Evolutionary conservation across 2,329 filamentous ascomycete species (phyloP), one percentile per base, ranked within the genome.

Genomic region (Paraphaeosphaeria minitans): DNA sequence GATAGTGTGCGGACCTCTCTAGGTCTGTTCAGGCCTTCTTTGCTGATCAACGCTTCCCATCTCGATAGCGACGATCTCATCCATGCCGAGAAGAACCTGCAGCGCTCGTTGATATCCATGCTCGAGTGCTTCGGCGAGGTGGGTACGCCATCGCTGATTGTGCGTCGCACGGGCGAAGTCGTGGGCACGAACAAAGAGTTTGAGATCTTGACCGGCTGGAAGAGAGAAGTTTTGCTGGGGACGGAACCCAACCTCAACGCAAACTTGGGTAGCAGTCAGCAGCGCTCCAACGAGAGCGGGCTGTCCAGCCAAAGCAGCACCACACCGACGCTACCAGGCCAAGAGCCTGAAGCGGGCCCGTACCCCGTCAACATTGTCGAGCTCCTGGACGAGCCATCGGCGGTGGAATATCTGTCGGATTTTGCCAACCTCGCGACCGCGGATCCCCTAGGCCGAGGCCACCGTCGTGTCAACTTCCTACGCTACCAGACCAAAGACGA

Each of bases 81-180:
- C 22, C 97, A 98, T 76, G 97, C 97, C 90, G 95, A 99, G 76
- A 96, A 96, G 78, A 96, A 91, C 70, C 92, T 98, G 73, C 95
- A 99, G 77, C 87, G 95, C 39, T 96, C 92, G 0, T 82, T 98
- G 12, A 92, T 93, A 71, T 93, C 97, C 74, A 96, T 96, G 70
- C 92, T 98, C 73, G 92, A 96, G 64, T 90, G 96, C 66, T 90
- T 97, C 81, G 88, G 91, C 57, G 88, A 92, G 63, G 92, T 90
- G 60, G 92, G 92, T 41, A 96, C 93, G 4, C 95, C 95, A 0
- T 96, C 93, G 0, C 87, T 99, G 58, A 92, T 98, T 27, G 96
- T 92, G 71, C 88, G 95, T 49, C 87, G 95, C 49, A 97, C 93
- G 0, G 95, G 95, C 52, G 95, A 98, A 75, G 88, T 99, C n/a